Base-by-base conservation (phyloP, 2,329 filamentous ascomycete genomes). In the Fusarium sp. region DNA sequence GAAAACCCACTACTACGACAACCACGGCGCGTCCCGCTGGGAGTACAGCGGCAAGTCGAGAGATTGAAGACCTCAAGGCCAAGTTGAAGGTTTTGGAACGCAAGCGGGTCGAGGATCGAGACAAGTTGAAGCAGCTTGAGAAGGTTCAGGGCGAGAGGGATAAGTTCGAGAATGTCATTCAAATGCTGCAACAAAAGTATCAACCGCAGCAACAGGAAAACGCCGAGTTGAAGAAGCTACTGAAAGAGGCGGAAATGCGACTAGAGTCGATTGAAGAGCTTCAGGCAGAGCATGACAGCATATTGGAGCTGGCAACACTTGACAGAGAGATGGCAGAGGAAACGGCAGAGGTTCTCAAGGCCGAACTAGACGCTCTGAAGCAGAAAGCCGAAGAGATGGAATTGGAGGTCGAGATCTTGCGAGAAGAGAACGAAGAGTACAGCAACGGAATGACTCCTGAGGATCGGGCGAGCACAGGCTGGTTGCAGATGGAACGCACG, bases 301-400 rank as follows among this genome's bases (percentile, higher is more conserved):
- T 92, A 8, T 82, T 98, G 75, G 96, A 99, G 80, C 88, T 96
- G 80, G 94, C 94, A 8, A 91, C 93, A 0, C 83, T 99, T 26
- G 96, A 99, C 77, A 89, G 93, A 44, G 95, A 99, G 79, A 97
- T 98, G 92, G 96, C 96, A 0, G 94, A 99, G 79, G 95, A 98
- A 80, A 94, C 90, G 43, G 91, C 93, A 1, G 96, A 98, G 71
- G 89, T 91, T 19, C 84, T 92, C 51, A 96, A 94, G 77, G 86
- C 88, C 2, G 94, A 99, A 76, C 83, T 97, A 24, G 92, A 97
- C 38, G 86, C 89, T 3, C 79, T 97, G 54, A 93, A 93, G 74
- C 82, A 88, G 60, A 94, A 91, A 75, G 81, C 89, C 2, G 94
- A 98, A 77, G 94, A 98, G 78, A 83, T 97, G 9, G 90, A 96